Base-by-base conservation (phyloP, 129 eudicot species). In the Sambucus nigra region DNA sequence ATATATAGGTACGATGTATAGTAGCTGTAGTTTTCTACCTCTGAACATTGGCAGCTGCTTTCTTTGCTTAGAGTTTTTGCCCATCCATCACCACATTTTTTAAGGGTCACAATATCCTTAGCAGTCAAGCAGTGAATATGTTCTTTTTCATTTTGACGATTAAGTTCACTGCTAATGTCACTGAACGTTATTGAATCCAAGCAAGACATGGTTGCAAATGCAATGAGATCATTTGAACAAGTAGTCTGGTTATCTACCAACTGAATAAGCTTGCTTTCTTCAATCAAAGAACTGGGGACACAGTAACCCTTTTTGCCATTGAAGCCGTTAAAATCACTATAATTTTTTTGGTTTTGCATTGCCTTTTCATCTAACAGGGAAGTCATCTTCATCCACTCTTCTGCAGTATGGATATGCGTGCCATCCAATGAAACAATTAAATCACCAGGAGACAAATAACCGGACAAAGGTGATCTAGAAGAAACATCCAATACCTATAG, bases 401-500 rank as follows among this genome's bases (percentile, higher is more conserved):
- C 70, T 14, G 56, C 62, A 58, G 66, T 74, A 67, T 45, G 76
- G 33, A 84, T 57, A 53, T 20, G 78, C 27, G 54, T 27, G 27
- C 82, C 95, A 76, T 81, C 86, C 63, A 84, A 32, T 38, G 83
- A 81, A 32, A 79, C 42, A 14, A 89, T 67, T 12, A 79, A 65
- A 61, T 84, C 93, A 48, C 84, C 80, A 16, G 94, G 83, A 59
- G 88, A 78, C 55, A 89, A 61, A 64, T 75, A 73, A 48, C 71
- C 77, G 55, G 71, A 62, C 45, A 89, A 61, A 22, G 97, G 86
- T 23, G 97, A 89, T 14, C 57, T 47, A 1, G 76, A 46, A 47
- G 87, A 75, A 67, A 89, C 81, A 41, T 69, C 77, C 80, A 84
- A 33, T 26, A 89, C 95, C 95, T 85, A 51, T 26, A 52, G 55